Base-by-base conservation (phyloP, 495 filamentous ascomycete genomes). In the Lophium mytilinum region DNA sequence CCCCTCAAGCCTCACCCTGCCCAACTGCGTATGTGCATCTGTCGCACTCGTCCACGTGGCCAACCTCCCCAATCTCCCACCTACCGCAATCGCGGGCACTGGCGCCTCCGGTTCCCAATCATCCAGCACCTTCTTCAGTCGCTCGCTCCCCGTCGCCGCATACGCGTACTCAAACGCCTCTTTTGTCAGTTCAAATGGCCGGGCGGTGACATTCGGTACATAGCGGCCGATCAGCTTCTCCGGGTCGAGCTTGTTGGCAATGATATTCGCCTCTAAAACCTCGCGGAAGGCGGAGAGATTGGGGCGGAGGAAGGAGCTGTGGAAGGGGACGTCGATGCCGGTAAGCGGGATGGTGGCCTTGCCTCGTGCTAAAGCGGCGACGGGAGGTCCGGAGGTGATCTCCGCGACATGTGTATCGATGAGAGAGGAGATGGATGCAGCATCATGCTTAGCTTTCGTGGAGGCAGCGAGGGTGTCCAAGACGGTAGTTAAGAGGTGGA, bases 301-400 rank as follows among this genome's bases (percentile, higher is more conserved):
- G 3, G 63, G 53, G 2, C 62, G 66, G 3, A 76, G 61, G 43
- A 69, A 66, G 17, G 57, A 66, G 0, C 65, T 71, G 55, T 76
- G 74, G 53, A 76, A 76, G 1, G 74, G 74, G 6, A 76, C 69
- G 41, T 76, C 71, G 36, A 76, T 74, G 0, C 72, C 71, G n/a
- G 57, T 53, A 5, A 76, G 66, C 0, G 74, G 74, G 12, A 72
- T 69, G 0, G 68, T 73, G 0, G 70, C 71, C 12, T 24, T 53
- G 0, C 70, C 70, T 8, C 64, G 43, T 3, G 52, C 11, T 33
- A 41, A 35, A 19, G n/a, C 55, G 40, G 10, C 56, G 37, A 11
- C 58, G 24, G 24, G 24, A 34, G 1, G 48, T 37, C 33, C 24
- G 18, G 45, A 33, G 24, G 35, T 49, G 21, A 49, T 50, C 2